Conservation (phyloP, 192 early-diverging fungal species). For the Allomyces macrogynus region DNA sequence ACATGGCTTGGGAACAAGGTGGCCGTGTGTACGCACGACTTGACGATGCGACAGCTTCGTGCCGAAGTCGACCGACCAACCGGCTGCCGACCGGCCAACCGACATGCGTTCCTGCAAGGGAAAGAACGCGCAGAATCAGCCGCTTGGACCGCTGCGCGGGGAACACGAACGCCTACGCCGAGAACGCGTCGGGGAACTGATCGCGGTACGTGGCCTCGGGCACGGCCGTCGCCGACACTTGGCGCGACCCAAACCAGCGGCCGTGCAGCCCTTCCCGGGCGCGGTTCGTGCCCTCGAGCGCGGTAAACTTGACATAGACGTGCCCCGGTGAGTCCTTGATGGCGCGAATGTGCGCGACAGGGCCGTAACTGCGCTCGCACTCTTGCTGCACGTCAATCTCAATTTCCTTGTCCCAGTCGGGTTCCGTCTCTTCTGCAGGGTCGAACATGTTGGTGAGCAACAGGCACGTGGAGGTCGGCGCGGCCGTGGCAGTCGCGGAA, state of each 20-base stretch:
- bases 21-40: no score
- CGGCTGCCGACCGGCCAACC: no score
- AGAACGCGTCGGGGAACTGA: no score
- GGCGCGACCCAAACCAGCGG: neutral
- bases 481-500: conserved; percentile 13
- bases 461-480: conserved; percentile 31
- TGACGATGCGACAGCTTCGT: no score
- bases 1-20: no score
- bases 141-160: no score
- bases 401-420: neutral
- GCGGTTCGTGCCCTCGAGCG: neutral
- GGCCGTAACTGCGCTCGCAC: neutral
- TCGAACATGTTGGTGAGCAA: conserved; percentile 77
- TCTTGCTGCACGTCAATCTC: neutral
- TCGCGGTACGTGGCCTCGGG: no score
- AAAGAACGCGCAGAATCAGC: no score
- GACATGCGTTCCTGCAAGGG: no score
- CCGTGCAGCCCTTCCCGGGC: neutral
- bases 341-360: neutral
- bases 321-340: neutral
- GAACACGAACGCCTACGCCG: no score
- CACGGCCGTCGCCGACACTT: neutral
- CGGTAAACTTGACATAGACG: neutral
- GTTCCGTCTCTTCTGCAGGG: conserved; percentile 26
- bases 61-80: no score